phyloP scores from a whole-genome alignment of 257 asterid species.

The Plantago ovata region DNA sequence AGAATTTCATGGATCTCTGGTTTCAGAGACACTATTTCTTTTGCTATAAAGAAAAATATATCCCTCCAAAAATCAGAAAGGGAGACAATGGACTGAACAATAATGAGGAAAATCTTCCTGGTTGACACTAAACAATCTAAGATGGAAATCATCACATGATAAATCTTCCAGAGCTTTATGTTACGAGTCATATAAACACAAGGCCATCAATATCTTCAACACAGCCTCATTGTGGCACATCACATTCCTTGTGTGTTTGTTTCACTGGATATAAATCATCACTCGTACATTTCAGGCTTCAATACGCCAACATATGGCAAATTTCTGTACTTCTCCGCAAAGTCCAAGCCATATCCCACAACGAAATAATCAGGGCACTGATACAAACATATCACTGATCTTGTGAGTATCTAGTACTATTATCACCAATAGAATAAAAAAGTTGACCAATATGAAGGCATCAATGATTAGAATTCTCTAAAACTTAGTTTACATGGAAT shows the following conservation, averaged over 20 bases:
- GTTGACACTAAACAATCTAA: neutral
- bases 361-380: slow-evolving; percentile 88
- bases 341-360: slow-evolving; percentile 92
- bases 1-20: neutral
- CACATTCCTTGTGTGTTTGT: neutral
- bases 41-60: neutral
- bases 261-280: slow-evolving; percentile 11
- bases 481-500: no score
- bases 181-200: neutral
- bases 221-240: neutral
- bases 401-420: neutral
- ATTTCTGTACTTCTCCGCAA: slow-evolving; percentile 78
- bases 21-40: neutral
- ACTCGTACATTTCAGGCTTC: slow-evolving; percentile 72
- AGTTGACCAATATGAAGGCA: neutral
- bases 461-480: no score
- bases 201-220: neutral
- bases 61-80: neutral
- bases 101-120: neutral
- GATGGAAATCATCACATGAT: no score
- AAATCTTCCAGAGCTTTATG: no score
- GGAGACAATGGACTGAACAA: neutral
- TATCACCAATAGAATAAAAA: neutral
- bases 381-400: slow-evolving; percentile 7
- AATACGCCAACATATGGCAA: slow-evolving; percentile 76